phyloP scores from a whole-genome alignment of 164 flowering plant species.

The Euptelea pleiosperma region DNA sequence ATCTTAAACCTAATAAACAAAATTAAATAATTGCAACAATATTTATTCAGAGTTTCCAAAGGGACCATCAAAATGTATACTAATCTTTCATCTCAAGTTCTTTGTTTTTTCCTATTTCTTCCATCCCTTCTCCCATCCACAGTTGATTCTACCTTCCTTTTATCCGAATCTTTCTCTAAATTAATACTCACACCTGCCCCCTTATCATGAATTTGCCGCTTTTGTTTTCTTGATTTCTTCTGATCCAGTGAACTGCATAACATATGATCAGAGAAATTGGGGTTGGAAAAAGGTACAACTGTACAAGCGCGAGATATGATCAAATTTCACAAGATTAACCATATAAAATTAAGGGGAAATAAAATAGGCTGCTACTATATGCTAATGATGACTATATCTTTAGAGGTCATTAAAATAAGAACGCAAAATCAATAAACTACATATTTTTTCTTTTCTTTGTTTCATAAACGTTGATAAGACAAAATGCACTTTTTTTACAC shows the following conservation, averaged over 20 bases:
- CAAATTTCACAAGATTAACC: background rate
- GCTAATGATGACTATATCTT: background rate
- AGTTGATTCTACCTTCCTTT: background rate
- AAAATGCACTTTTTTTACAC: no score
- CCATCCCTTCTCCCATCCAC: slow-evolving; percentile 1
- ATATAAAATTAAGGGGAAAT: background rate
- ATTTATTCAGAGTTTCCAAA: no score
- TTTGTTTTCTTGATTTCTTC: slow-evolving; percentile 2
- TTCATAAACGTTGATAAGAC: no score
- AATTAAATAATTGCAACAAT: no score
- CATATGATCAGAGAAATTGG: background rate
- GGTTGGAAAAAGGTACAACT: no score
- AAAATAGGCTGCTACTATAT: background rate
- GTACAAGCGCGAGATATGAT: no score
- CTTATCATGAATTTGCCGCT: background rate
- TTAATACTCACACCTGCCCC: background rate
- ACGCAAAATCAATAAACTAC: background rate
- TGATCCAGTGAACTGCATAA: slow-evolving; percentile 2
- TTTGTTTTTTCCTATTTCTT: slow-evolving; percentile 16
- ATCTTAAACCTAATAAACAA: no score
- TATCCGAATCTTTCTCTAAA: background rate
- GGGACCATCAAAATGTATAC: no score
- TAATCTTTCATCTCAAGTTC: slow-evolving; percentile 4
- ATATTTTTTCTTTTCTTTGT: no score
- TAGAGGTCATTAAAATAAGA: background rate